Evolutionary conservation across 2,329 filamentous ascomycete species (phyloP).

Genomic region (Venturia oleaginea): DNA sequence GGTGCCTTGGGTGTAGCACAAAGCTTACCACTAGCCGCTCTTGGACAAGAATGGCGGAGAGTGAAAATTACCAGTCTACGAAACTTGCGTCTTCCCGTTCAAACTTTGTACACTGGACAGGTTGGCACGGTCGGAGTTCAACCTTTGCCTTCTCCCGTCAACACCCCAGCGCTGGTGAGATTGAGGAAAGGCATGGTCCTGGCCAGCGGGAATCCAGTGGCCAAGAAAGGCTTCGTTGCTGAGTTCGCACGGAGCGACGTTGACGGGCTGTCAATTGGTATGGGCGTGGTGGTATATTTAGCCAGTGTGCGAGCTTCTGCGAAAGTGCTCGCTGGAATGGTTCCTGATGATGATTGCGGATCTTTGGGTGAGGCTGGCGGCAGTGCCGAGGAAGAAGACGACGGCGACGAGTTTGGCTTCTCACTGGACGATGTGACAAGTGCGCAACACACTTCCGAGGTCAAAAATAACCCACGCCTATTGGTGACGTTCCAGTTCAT

Average conservation of each 20-base stretch:
- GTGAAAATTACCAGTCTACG: slow-evolving; percentile 79
- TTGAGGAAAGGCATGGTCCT: slow-evolving; percentile 77
- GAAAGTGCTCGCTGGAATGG: slow-evolving; percentile 50
- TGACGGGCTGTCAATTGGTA: slow-evolving; percentile 55
- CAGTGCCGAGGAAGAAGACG: slow-evolving; percentile 13
- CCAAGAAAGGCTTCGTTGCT: slow-evolving; percentile 45
- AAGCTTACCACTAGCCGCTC: slow-evolving; percentile 3
- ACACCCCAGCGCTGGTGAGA: slow-evolving; percentile 26
- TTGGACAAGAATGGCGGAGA: slow-evolving; percentile 64
- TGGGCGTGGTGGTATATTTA: slow-evolving; percentile 71
- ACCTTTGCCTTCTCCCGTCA: slow-evolving; percentile 27
- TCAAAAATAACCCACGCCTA: slow-evolving; percentile 21
- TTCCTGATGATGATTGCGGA: slow-evolving; percentile 14
- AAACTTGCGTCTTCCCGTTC: slow-evolving; percentile 77
- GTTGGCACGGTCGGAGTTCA: slow-evolving; percentile 61
- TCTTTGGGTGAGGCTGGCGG: slow-evolving; percentile 16
- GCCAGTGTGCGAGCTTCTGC: slow-evolving; percentile 79
- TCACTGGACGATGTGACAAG: not conserved
- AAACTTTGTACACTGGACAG: slow-evolving; percentile 66
- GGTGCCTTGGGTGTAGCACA: slow-evolving; percentile 31
- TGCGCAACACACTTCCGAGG: not conserved
- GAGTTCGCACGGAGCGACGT: slow-evolving; percentile 57
- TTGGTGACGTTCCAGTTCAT: slow-evolving; percentile 60
- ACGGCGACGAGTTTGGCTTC: slow-evolving; percentile 14
- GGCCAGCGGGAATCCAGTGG: slow-evolving; percentile 44